Evolutionary conservation across 257 asterid species (phyloP), one percentile per base, ranked within the genome.

Genomic region (Solanum boliviense): DNA sequence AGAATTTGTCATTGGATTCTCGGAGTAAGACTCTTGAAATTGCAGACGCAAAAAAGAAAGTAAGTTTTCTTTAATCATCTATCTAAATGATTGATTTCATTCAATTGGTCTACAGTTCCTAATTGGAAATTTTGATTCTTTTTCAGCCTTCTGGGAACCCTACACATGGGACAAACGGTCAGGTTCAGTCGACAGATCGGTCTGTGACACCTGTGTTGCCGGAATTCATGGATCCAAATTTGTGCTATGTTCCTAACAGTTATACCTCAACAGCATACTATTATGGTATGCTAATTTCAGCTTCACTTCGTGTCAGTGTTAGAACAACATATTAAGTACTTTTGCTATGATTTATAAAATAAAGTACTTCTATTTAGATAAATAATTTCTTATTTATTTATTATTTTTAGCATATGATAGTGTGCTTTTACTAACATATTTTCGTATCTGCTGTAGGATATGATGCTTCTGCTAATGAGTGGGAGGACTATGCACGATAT

Each of bases 1-100:
- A 95, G 89, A 94, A 92, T 48, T 82, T 95, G 36, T 87, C 98
- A 7, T 67, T 95, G 94, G 96, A 94, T 18, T 83, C 97, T 7
- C 93, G 92, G 90, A 76, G 90, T 5, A 94, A 92, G 91, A 75
- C 91, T 23, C 52, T 90, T 65, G 96, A 92, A 76, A 67, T 90
- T 25, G 89, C 91, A 1, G 96, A 93, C 10, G 83, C 93, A 7
- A 84, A 92, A 46, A 93, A 93, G 72, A 93, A 92, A 94, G 95
- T 91, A 7, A 7, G 13, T 44, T 48, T 34, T 65, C 71, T 27
- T 73, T 38, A 41, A 23, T 44, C 34, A 12, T 76, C 8, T 27
- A 3, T 84, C n/a, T 36, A 29, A 34, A 34, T 48, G 32, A 7
- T 70, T 67, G 5, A 20, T 27, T 31, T 38, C 23, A 10, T 18